Evolutionary conservation across 2,329 filamentous ascomycete genomes (phyloP).

Genomic region (Tolypocladium sp.): DNA sequence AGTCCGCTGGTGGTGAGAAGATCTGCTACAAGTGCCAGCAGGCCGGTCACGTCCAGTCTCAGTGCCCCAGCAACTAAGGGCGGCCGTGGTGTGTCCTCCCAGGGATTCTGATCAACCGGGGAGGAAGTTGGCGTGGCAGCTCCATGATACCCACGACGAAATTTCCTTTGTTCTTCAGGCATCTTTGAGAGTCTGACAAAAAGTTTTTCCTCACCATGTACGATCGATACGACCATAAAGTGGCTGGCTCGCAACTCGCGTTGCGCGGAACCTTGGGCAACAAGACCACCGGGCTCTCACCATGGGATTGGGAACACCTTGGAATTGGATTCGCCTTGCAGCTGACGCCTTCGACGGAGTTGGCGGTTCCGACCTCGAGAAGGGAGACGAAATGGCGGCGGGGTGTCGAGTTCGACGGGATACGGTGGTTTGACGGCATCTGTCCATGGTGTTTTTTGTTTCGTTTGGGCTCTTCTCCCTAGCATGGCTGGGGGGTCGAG

Average conservation of each 20-base stretch:
- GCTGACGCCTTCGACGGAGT: slow-evolving; percentile 11
- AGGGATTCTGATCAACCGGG: slow-evolving; percentile 8
- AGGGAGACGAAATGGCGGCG: slow-evolving; percentile 16
- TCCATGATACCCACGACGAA: slow-evolving; percentile 33
- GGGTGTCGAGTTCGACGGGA: slow-evolving; percentile 15
- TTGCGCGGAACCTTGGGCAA: slow-evolving; percentile 16
- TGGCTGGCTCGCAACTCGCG: slow-evolving; percentile 16
- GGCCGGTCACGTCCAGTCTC: slow-evolving; percentile 81
- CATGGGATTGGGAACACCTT: slow-evolving; percentile 17
- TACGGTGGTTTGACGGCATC: slow-evolving; percentile 5
- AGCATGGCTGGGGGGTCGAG: slow-evolving; percentile 3
- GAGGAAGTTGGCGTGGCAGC: slow-evolving; percentile 29
- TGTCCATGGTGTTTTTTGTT: slow-evolving; percentile 11
- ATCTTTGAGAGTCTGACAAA: slow-evolving; percentile 11
- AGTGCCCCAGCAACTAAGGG: slow-evolving; percentile 73
- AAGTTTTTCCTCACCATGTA: slow-evolving; percentile 16
- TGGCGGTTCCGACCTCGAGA: slow-evolving; percentile 7
- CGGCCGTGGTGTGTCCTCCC: slow-evolving; percentile 12
- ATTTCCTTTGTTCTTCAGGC: slow-evolving; percentile 12
- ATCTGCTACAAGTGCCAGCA: slow-evolving; percentile 96
- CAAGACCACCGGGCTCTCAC: slow-evolving; percentile 11
- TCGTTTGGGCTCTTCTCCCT: slow-evolving; percentile 1
- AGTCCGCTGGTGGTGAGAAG: slow-evolving; percentile 78
- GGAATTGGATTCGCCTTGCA: slow-evolving; percentile 20
- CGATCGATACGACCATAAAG: slow-evolving; percentile 21